Base-by-base conservation (phyloP, 2,329 filamentous ascomycete species). In the Sclerotinia borealis region DNA sequence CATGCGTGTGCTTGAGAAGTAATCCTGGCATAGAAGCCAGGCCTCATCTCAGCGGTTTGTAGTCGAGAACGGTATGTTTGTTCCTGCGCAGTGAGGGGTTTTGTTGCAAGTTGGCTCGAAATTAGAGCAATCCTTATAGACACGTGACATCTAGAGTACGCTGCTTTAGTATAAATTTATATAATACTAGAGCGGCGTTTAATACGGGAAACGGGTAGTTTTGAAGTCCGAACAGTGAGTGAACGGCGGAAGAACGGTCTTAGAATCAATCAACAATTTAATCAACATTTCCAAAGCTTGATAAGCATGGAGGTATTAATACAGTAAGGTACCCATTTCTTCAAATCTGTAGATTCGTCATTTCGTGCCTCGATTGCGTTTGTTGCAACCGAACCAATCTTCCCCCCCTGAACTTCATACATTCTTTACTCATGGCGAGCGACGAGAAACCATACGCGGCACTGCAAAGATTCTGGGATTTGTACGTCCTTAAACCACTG, bases 391-490 rank as follows among this genome's bases (percentile, higher is more conserved):
- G 17, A 54, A 22, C 59, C 59, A 61, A 55, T 55, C 59, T 55
- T 50, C n/a, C 36, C 36, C 11, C 19, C 59, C 10, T 22, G 39
- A 56, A 45, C 37, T 34, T 56, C 15, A 34, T 25, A 34, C 48
- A 5, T 27, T 45, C 22, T 47, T 43, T 34, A 27, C 37, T 43
- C 29, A 61, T 61, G 58, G 47, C 36, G 39, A 4, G 19, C 37
- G 29, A 55, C 22, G 49, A 52, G 13, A 45, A 49, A 39, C 13
- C 25, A 25, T 27, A 13, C 6, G 8, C 61, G 6, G 9, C 25
- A 13, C 19, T 48, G 7, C 52, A 63, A 36, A 63, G 52, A 43
- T 36, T 58, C 29, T 66, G 63, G 60, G 63, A 54, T 15, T 13
- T 59, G 27, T 36, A 50, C 15, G 11, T 27, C 29, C 19, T 51